phyloP scores from a whole-genome alignment of 495 filamentous ascomycete genomes.

The Xylaria nigripes region DNA sequence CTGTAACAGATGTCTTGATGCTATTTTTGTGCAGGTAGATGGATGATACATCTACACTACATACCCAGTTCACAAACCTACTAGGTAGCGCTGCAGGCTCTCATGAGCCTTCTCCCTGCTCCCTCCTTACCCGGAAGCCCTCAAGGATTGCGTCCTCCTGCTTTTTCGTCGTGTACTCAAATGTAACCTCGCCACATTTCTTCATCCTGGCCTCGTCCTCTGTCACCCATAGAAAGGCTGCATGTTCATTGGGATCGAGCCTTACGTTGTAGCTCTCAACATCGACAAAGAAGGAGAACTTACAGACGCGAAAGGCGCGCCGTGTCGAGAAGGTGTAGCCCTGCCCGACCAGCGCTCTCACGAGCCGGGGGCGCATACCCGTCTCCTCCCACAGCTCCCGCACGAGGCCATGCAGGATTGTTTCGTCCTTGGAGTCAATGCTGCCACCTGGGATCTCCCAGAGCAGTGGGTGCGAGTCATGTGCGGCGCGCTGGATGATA shows the following conservation, averaged over 20 bases:
- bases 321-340: constrained; percentile 33
- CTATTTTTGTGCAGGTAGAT: no score
- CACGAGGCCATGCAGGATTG: constrained; percentile 39
- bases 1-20: no score
- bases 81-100: not conserved
- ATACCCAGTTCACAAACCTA: no score
- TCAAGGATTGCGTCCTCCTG: constrained; percentile 22
- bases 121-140: constrained; percentile 25
- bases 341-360: constrained; percentile 32
- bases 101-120: not conserved
- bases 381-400: constrained; percentile 53
- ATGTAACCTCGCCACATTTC: constrained; percentile 20
- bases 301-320: constrained; percentile 24
- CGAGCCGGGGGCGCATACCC: constrained; percentile 30
- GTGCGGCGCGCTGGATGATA: constrained; percentile 43
- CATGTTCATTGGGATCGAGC: constrained; percentile 38
- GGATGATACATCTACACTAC: no score
- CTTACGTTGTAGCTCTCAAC: constrained; percentile 30
- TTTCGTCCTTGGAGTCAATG: constrained; percentile 41
- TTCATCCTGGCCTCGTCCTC: constrained; percentile 32
- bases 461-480: constrained; percentile 40
- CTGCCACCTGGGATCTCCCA: constrained; percentile 53
- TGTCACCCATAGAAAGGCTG: constrained; percentile 35
- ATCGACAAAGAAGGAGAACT: constrained; percentile 32
- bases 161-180: constrained; percentile 26